These are phyloP conservation scores for Micractinium conductrix DNA, from an alignment of 139 green algal genomes.

Conservation along the genomic window DNA sequence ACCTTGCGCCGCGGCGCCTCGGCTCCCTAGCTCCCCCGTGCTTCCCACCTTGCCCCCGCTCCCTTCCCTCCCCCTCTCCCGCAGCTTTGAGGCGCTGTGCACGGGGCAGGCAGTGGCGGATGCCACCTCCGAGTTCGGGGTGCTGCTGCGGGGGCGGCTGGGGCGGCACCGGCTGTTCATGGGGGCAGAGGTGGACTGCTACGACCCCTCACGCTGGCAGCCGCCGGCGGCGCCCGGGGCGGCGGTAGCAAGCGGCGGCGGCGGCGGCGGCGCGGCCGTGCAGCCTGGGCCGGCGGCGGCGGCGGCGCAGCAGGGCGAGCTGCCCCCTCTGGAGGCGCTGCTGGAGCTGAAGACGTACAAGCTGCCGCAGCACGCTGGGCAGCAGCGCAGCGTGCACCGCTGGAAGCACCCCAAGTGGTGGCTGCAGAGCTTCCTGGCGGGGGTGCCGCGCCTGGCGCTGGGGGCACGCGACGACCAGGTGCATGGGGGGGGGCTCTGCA, in stretches of 20 bases:
- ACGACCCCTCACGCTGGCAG: neutral
- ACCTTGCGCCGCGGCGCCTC: no score
- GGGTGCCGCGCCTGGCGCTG: slow-evolving; percentile 35
- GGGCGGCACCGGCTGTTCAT: slow-evolving; percentile 13
- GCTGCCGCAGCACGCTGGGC: slow-evolving; percentile 5
- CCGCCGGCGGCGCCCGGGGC: neutral
- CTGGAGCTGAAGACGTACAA: slow-evolving; percentile 43
- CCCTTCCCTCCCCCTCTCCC: neutral
- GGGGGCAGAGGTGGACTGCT: slow-evolving; percentile 43
- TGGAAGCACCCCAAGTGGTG: slow-evolving; percentile 45
- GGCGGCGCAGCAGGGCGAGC: neutral
- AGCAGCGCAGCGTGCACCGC: slow-evolving; percentile 22
- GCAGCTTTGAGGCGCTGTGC: slow-evolving; percentile 43
- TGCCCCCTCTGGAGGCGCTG: neutral
- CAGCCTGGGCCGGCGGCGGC: neutral
- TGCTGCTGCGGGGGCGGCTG: slow-evolving; percentile 19
- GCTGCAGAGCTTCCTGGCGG: slow-evolving; percentile 44
- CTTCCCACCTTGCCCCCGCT: neutral
- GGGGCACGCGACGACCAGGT: slow-evolving; percentile 33
- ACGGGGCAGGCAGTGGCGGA: slow-evolving; percentile 25
- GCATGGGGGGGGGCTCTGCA: no score
- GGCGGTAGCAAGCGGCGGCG: neutral
- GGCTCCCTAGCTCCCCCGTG: neutral
- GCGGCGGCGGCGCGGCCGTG: neutral
- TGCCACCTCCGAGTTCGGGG: slow-evolving; percentile 16